These are phyloP conservation scores for Ganoderma lucidum DNA, from an alignment of 1,284 basidiomycete genomes.

Conservation along the genomic window DNA sequence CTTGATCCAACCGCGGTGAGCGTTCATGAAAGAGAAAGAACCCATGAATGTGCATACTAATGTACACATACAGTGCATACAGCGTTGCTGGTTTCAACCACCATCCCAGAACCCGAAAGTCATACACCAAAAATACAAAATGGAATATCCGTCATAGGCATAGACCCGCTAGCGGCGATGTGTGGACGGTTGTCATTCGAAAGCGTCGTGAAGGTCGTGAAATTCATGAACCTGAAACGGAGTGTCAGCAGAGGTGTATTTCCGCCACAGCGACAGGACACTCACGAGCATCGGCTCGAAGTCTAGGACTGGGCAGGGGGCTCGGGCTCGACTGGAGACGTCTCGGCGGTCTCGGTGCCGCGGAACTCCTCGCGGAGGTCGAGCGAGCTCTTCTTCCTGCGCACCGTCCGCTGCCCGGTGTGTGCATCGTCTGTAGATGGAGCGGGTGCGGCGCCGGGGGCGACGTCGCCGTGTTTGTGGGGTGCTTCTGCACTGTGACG, in stretches of 20 bases:
- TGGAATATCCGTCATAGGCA: constrained; percentile 1
- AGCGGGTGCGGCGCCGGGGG: neutral
- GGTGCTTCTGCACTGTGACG: neutral
- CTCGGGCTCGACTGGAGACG: neutral
- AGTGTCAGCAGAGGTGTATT: neutral
- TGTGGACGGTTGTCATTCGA: neutral
- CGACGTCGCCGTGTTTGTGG: neutral
- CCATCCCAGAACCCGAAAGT: neutral
- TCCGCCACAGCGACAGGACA: neutral
- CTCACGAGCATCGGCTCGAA: neutral
- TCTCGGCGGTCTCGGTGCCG: neutral
- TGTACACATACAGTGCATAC: neutral
- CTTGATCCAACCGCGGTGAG: neutral
- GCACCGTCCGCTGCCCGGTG: constrained; percentile 39
- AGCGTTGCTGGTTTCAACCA: neutral
- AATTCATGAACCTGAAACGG: constrained; percentile 1
- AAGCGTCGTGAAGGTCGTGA: constrained; percentile 4
- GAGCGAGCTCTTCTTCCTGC: constrained; percentile 52
- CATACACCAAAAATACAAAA: constrained; percentile 1
- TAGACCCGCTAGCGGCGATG: neutral
- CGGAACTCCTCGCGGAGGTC: constrained; percentile 51
- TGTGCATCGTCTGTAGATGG: neutral
- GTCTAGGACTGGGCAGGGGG: neutral
- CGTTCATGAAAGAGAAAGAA: neutral
- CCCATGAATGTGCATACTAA: neutral